Conservation (phyloP, 257 asterid genomes). For the Solanum sparsipilum region DNA sequence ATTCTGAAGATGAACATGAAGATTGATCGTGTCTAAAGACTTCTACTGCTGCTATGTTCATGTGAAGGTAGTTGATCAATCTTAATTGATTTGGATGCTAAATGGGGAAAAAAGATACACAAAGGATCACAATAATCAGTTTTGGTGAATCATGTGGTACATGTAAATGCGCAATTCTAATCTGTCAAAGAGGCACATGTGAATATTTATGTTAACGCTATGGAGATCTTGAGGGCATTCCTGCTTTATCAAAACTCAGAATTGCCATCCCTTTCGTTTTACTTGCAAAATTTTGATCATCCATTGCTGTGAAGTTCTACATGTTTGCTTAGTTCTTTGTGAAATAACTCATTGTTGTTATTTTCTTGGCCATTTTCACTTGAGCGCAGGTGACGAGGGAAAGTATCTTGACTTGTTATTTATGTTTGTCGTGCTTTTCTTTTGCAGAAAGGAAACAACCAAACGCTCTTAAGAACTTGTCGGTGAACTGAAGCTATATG, state of each 20-base stretch:
- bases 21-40: constrained; percentile 22
- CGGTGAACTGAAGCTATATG: neutral
- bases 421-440: neutral
- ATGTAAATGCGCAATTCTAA: neutral
- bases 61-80: neutral
- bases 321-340: neutral
- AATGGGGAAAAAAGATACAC: neutral
- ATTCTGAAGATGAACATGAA: constrained; percentile 45
- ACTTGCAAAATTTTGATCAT: neutral
- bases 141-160: neutral
- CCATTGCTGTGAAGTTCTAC: neutral
- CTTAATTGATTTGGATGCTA: neutral
- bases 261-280: neutral
- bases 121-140: neutral
- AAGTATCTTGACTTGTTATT: neutral
- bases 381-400: neutral
- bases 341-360: neutral
- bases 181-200: too few species aligned
- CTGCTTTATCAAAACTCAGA: neutral
- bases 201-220: neutral
- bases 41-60: neutral
- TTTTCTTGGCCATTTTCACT: neutral
- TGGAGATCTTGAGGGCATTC: neutral
- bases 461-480: neutral
- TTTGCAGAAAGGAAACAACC: neutral